Conservation (phyloP, 257 asterid genomes). For the Lithospermum erythrorhizon region DNA sequence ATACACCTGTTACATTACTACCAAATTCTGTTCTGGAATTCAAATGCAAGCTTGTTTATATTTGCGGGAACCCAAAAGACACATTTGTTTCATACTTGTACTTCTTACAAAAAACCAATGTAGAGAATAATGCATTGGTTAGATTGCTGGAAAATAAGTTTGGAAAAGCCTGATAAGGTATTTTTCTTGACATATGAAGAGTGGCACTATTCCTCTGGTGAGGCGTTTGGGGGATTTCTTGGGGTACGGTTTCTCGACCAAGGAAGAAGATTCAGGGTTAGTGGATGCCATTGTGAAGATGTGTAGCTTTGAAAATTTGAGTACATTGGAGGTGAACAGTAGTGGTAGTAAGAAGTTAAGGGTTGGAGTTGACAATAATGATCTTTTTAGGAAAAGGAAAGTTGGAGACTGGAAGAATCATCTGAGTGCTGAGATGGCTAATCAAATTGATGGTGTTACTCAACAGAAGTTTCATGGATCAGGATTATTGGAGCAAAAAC, state of each 20-base stretch:
- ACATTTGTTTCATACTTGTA: conserved; percentile 10
- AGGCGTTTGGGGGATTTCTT: conserved; percentile 6
- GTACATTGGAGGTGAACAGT: conserved; percentile 9
- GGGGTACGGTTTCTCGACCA: conserved; percentile 1
- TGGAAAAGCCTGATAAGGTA: no score
- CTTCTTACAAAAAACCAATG: conserved; percentile 2
- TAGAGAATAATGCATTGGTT: no score
- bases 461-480: conserved; percentile 1
- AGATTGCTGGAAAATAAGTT: no score
- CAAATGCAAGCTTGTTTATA: conserved; percentile 5
- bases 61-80: conserved; percentile 12
- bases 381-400: not conserved
- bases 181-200: conserved; percentile 14
- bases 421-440: not conserved
- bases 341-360: not conserved
- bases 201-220: not conserved
- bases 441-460: not conserved
- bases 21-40: conserved; percentile 1
- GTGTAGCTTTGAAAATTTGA: conserved; percentile 7
- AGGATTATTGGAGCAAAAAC: not conserved
- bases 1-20: conserved; percentile 1
- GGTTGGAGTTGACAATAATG: not conserved
- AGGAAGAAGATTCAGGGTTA: no score
- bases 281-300: no score
- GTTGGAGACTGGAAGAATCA: conserved; percentile 13